Evolutionary conservation across 1,139 yeast genomes (phyloP), one percentile per base, ranked within the genome.

Genomic region (Insectozyma bohioensis): DNA sequence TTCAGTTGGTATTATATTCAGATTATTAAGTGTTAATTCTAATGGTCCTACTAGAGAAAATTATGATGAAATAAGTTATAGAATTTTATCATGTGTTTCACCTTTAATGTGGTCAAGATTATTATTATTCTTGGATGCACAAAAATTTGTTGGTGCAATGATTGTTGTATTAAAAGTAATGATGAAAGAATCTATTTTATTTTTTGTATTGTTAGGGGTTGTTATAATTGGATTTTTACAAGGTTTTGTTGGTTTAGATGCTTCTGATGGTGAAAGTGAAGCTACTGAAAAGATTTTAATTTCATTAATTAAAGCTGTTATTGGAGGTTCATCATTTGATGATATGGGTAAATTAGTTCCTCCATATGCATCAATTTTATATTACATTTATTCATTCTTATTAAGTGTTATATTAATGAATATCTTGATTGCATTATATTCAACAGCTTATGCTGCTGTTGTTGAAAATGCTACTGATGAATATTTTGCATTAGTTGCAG

Each of bases 81-180:
- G 94, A 43, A 55, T 85, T 3, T 61, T 87, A 35, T 81, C 95
- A 0, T 72, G 92, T 51, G 88, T 86, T 10, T 85, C 95, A 2
- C 96, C 96, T 1, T 67, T 87, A 45, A 81, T 87, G 74, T 87
- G 95, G 95, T 75, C 85, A 5, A 69, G 96, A 37, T 61, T 87
- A 37, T 63, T 87, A 36, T 66, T 87, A 28, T 86, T 71, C 56
- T 70, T 86, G 49, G 96, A 87, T 54, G 83, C 92, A 4, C 80
- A 82, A 45, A 74, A 78, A 48, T 86, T 87, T 56, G 87, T 86
- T 34, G 96, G 96, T 26, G 88, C 90, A 4, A 83, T 86, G 87
- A 74, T 87, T 45, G 92, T 87, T 24, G 92, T 87, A 4, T 65
- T 85, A 37, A 85, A 85, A 49, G 82, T 83, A 39, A 83, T 87